A percentile compares a stretch with the other conserved stretches of the same genome.
Evolutionary conservation across 345 rosid species (phyloP).

Genomic region (Orychophragmus violaceus): DNA sequence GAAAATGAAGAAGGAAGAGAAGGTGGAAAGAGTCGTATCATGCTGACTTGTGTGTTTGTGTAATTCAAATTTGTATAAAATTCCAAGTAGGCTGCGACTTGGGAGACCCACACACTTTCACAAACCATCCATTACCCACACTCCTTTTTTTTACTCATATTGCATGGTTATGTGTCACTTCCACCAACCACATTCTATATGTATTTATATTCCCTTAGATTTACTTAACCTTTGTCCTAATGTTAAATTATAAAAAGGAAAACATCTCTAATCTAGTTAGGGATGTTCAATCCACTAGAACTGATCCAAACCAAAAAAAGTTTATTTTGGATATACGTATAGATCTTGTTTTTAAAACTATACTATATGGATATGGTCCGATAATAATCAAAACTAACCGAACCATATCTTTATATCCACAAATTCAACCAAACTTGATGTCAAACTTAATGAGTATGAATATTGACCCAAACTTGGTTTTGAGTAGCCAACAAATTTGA

Average conservation of each 20-base stretch:
- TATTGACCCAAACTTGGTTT: background rate
- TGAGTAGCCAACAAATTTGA: background rate
- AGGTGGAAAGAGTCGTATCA: conserved; percentile 23
- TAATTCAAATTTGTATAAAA: conserved; percentile 22
- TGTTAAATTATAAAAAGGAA: background rate
- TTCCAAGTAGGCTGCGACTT: conserved; percentile 28
- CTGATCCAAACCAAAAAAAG: no score
- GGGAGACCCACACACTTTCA: conserved; percentile 31
- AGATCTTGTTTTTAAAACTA: no score
- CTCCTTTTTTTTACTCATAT: conserved; percentile 9
- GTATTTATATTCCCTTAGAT: conserved; percentile 15
- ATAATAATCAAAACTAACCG: no score
- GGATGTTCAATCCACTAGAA: no score
- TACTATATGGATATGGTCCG: no score
- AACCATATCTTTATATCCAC: no score
- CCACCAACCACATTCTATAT: conserved; percentile 23
- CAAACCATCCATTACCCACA: conserved; percentile 16
- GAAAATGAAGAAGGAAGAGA: conserved; percentile 8
- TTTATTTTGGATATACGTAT: no score
- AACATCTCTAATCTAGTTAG: background rate
- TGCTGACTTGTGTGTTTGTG: conserved; percentile 27
- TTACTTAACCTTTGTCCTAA: conserved; percentile 8
- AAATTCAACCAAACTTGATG: background rate
- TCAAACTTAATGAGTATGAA: background rate
- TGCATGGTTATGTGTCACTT: conserved; percentile 27